Evolutionary conservation across 192 early-diverging fungal genomes (phyloP).

Genomic region (Backusella tarrabulga): DNA sequence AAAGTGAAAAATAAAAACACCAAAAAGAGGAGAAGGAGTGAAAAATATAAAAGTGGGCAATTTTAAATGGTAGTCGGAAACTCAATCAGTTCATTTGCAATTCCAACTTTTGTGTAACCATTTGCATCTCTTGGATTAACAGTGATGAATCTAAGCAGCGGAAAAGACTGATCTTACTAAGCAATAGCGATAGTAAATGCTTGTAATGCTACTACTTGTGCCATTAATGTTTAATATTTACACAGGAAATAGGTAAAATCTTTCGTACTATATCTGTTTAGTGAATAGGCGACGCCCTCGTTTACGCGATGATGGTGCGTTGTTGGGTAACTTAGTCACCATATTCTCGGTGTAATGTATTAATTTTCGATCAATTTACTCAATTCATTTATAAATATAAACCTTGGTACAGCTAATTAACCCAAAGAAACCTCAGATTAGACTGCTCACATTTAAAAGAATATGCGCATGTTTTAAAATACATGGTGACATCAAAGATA

Average conservation of each 20-base stretch:
- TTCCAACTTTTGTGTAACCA: not conserved
- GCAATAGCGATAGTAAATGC: not conserved
- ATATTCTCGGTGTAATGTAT: not conserved
- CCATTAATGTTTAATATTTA: not conserved
- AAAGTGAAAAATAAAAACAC: not conserved
- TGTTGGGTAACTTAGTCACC: not conserved
- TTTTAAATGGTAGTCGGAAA: not conserved
- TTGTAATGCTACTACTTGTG: not conserved
- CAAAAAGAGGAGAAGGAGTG: not conserved
- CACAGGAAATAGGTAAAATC: not conserved
- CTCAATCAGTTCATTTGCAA: not conserved
- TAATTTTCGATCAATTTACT: not conserved
- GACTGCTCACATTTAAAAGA: too few relatives aligned
- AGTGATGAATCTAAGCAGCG: not conserved
- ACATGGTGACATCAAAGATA: too few relatives aligned
- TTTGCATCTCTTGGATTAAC: not conserved
- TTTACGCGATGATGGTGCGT: not conserved
- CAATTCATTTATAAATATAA: not conserved
- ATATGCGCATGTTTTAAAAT: too few relatives aligned
- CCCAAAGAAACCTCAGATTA: too few relatives aligned
- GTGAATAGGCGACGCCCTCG: not conserved
- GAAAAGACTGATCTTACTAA: not conserved
- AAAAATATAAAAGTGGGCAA: not conserved
- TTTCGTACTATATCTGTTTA: not conserved
- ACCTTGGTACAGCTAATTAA: too few relatives aligned